These are phyloP conservation scores for Neofusicoccum sp. DNA, from an alignment of 2,329 filamentous ascomycete genomes.

Conservation along the genomic window DNA sequence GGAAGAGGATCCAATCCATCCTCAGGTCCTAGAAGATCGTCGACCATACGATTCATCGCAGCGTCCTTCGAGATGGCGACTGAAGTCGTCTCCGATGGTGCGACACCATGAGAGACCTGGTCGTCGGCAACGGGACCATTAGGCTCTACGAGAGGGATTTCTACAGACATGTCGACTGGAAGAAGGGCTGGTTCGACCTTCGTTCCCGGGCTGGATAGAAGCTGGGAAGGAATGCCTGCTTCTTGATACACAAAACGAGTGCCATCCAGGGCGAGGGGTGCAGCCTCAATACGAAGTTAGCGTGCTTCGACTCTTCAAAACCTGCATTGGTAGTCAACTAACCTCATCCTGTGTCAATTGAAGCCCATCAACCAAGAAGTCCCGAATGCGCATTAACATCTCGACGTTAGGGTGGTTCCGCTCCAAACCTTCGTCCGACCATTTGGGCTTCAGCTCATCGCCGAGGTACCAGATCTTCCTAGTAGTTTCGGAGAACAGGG, in stretches of 20 bases:
- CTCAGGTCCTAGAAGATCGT: slow-evolving; percentile 51
- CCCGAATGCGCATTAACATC: slow-evolving; percentile 64
- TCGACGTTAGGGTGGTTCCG: slow-evolving; percentile 60
- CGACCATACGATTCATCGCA: slow-evolving; percentile 59
- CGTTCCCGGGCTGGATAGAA: slow-evolving; percentile 46
- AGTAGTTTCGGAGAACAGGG: slow-evolving; percentile 53
- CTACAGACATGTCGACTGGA: slow-evolving; percentile 26
- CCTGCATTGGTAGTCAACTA: slow-evolving; percentile 22
- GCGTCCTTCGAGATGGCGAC: slow-evolving; percentile 45
- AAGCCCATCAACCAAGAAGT: slow-evolving; percentile 62
- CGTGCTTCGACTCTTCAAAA: slow-evolving; percentile 24
- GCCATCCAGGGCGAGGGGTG: slow-evolving; percentile 49
- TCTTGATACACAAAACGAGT: slow-evolving; percentile 55
- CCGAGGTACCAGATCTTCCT: slow-evolving; percentile 52
- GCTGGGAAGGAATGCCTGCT: slow-evolving; percentile 51
- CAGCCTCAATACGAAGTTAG: slow-evolving; percentile 33
- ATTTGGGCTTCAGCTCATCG: slow-evolving; percentile 51
- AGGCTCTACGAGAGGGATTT: slow-evolving; percentile 19
- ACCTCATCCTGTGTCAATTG: slow-evolving; percentile 54
- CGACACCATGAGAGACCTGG: slow-evolving; percentile 35
- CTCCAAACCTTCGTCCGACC: slow-evolving; percentile 50
- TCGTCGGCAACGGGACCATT: slow-evolving; percentile 30
- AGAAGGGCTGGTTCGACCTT: slow-evolving; percentile 35
- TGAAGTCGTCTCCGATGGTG: slow-evolving; percentile 50
- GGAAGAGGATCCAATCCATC: slow-evolving; percentile 39